Conservation (phyloP, 2,329 filamentous ascomycete genomes). For the Monilinia fructicola region DNA sequence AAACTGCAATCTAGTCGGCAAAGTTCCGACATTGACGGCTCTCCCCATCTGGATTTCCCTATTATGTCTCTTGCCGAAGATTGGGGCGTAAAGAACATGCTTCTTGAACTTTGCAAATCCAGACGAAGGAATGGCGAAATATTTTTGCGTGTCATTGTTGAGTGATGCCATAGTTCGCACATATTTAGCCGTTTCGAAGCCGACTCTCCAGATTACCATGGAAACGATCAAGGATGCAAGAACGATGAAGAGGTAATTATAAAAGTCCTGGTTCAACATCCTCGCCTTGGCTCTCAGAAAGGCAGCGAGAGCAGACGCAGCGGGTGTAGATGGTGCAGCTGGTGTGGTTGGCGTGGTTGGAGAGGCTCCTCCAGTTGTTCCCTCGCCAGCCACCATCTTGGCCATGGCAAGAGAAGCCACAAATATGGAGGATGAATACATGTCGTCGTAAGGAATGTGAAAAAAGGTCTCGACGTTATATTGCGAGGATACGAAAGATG, state of each 20-base stretch:
- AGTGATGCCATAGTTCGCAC: conserved; percentile 73
- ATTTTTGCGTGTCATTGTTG: conserved; percentile 75
- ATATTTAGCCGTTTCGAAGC: conserved; percentile 62
- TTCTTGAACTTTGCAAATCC: conserved; percentile 63
- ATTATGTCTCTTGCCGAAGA: conserved; percentile 75
- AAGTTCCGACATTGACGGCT: conserved; percentile 70
- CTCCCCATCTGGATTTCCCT: conserved; percentile 66
- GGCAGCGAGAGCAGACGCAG: conserved; percentile 27
- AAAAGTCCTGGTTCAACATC: conserved; percentile 52
- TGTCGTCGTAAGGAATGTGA: conserved; percentile 20
- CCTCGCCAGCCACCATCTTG: conserved; percentile 27
- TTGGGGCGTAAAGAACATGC: conserved; percentile 67
- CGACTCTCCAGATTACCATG: conserved; percentile 66
- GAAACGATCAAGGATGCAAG: conserved; percentile 62
- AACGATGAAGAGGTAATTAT: conserved; percentile 60
- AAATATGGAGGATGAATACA: conserved; percentile 32
- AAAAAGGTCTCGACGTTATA: background rate
- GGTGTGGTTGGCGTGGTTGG: conserved; percentile 19
- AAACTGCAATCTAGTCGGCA: conserved; percentile 77
- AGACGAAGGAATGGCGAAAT: conserved; percentile 63
- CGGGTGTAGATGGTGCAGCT: background rate
- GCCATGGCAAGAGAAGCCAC: conserved; percentile 32
- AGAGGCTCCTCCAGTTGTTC: conserved; percentile 20
- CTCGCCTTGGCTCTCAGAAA: conserved; percentile 31
- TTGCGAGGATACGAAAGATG: background rate